Conservation (phyloP, 345 rosid species). For the Citrus sp. region DNA sequence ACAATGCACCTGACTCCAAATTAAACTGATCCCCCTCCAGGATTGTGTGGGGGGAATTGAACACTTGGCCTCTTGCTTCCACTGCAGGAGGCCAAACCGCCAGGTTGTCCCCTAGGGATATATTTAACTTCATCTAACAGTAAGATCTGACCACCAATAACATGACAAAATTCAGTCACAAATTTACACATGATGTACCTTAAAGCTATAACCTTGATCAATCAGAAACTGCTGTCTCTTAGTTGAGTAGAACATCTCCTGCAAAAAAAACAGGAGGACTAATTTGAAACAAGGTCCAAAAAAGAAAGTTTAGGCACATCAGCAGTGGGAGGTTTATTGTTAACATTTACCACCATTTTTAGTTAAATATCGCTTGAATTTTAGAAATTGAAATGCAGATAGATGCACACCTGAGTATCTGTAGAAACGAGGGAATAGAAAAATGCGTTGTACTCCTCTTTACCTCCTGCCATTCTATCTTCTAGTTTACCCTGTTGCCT, state of each 20-base stretch:
- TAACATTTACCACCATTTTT: not conserved
- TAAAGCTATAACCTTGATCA: slow-evolving; percentile 95
- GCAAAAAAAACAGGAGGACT: slow-evolving; percentile 3
- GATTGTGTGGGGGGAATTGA: not conserved
- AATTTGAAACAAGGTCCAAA: not conserved
- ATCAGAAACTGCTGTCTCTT: slow-evolving; percentile 92
- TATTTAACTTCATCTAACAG: not conserved
- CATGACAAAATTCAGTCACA: not conserved
- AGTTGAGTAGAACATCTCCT: slow-evolving; percentile 96
- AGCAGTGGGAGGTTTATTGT: not conserved
- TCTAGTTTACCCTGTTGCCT: slow-evolving; percentile 74
- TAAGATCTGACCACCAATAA: not conserved
- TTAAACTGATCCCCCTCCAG: not conserved
- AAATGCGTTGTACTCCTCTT: slow-evolving; percentile 96
- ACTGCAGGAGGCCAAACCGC: not conserved
- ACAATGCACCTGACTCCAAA: not conserved
- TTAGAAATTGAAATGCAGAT: not conserved
- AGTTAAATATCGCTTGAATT: not conserved
- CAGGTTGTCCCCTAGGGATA: not conserved
- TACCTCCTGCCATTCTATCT: slow-evolving; percentile 98
- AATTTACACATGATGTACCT: slow-evolving; percentile 36
- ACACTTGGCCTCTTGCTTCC: not conserved
- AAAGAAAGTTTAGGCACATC: not conserved
- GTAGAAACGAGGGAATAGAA: slow-evolving; percentile 96
- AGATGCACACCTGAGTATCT: slow-evolving; percentile 70